These are phyloP conservation scores for Sphenostylis stenocarpa DNA, from an alignment of 306 rosid species.

Conservation along the genomic window DNA sequence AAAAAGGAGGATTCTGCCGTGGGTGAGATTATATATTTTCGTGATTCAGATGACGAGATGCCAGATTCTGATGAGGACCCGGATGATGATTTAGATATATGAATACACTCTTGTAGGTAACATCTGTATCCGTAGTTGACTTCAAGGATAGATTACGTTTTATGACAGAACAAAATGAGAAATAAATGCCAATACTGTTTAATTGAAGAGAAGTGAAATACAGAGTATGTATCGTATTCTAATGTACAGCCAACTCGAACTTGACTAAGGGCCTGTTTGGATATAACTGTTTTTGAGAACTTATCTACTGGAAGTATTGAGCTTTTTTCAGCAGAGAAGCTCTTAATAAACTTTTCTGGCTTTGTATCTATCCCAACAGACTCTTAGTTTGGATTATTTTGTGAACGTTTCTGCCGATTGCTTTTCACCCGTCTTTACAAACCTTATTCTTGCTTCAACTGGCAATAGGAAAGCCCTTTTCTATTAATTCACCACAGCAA, in stretches of 20 bases:
- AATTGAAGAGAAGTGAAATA: slow-evolving; percentile 11
- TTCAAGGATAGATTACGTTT: slow-evolving; percentile 18
- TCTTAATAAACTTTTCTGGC: no score
- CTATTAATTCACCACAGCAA: neutral
- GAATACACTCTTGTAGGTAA: slow-evolving; percentile 25
- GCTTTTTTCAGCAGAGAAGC: no score
- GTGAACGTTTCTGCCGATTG: neutral
- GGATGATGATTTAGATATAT: slow-evolving; percentile 94
- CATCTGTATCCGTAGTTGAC: neutral
- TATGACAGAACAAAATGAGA: neutral
- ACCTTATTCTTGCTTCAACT: neutral
- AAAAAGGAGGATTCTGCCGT: slow-evolving; percentile 51
- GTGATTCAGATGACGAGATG: slow-evolving; percentile 96
- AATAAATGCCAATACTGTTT: neutral
- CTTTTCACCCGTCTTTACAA: neutral
- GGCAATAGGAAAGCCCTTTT: neutral
- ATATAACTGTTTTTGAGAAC: no score
- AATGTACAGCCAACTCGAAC: slow-evolving; percentile 20
- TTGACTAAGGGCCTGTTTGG: no score
- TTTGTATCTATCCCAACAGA: no score
- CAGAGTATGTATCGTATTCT: neutral
- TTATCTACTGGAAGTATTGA: no score
- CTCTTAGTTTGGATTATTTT: neutral
- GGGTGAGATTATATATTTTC: slow-evolving; percentile 88
- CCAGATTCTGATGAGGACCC: slow-evolving; percentile 99